Evolutionary conservation across 306 rosid species (phyloP).

Genomic region (Styphnolobium japonicum): DNA sequence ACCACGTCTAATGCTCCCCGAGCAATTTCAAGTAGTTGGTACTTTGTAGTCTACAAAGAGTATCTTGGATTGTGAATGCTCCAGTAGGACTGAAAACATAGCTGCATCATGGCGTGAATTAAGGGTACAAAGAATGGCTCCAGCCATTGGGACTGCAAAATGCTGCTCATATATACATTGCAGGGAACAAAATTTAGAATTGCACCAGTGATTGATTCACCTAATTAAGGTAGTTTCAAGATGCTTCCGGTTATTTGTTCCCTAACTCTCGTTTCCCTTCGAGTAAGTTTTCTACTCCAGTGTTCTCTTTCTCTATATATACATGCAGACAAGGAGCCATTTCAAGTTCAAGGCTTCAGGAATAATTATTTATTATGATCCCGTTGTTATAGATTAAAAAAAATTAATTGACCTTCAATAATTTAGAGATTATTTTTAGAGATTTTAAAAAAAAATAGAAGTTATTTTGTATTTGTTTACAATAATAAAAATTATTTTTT

Average conservation of each 20-base stretch:
- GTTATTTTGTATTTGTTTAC: too few relatives aligned
- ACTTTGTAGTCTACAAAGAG: slow-evolving; percentile 72
- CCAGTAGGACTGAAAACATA: slow-evolving; percentile 49
- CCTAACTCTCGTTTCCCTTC: too few relatives aligned
- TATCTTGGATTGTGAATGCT: slow-evolving; percentile 72
- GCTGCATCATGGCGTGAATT: slow-evolving; percentile 65
- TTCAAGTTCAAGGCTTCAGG: too few relatives aligned
- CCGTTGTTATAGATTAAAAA: too few relatives aligned
- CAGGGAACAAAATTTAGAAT: slow-evolving; percentile 47
- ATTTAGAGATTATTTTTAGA: too few relatives aligned
- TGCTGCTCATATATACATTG: slow-evolving; percentile 96
- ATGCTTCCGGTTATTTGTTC: background rate
- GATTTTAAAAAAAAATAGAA: too few relatives aligned
- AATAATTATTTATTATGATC: too few relatives aligned
- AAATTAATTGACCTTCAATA: too few relatives aligned
- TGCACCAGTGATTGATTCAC: slow-evolving; percentile 2
- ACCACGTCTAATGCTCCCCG: slow-evolving; percentile 49
- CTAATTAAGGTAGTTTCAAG: background rate
- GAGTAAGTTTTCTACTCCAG: too few relatives aligned
- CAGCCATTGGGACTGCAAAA: slow-evolving; percentile 93
- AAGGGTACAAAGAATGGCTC: slow-evolving; percentile 72
- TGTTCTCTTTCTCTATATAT: too few relatives aligned
- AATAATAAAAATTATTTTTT: too few relatives aligned
- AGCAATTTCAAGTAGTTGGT: slow-evolving; percentile 62
- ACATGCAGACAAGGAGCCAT: too few relatives aligned